Evolutionary conservation across 495 filamentous ascomycete genomes (phyloP), one percentile per base, ranked within the genome.

Genomic region (Penicillium coprophilum): DNA sequence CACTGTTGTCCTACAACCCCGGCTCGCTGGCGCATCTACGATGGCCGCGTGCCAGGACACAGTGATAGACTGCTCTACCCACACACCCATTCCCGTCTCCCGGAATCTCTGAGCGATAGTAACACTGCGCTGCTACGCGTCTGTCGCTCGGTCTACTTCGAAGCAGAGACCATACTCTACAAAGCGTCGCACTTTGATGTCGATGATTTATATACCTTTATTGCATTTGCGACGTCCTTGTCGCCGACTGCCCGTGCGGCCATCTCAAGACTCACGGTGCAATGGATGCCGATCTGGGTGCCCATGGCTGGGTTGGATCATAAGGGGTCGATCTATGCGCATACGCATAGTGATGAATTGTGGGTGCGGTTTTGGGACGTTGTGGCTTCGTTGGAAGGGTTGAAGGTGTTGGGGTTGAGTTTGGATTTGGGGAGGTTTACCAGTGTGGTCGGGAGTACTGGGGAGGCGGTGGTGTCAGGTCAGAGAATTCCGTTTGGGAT

Each of bases 151-250:
- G 67, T 80, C 59, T 74, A 80, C 64, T 58, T 61, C 62, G 77
- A 80, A 55, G 59, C 74, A 5, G 59, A 67, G 17, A 28, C 57
- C 5, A 49, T 69, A 12, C 66, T 74, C 9, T 79, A 79, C 59
- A 38, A 32, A 27, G 54, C 54, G 36, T 36, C 60, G 3, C 56
- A 53, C 39, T 75, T 76, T 51, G 75, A 77, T 52, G 65, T 73
- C 2, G 75, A 77, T 50, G 75, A 77, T 58, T 62, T 77, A 1
- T 66, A 71, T 50, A 76, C 75, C 27, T 74, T 76, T 50, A 63
- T 76, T 45, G 72, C 75, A 1, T 77, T 77, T 56, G 58, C 61
- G 1, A 24, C 45, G 1, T 51, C 59, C 13, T 36, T 77, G 8
- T 57, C 58, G 11, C 53, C 64, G 0, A 19, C 23, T 0, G 55